Percentiles rank a stretch among this genome's conserved stretches.
phyloP scores from a whole-genome alignment of 257 asterid genomes.

The Osmanthus fragrans region DNA sequence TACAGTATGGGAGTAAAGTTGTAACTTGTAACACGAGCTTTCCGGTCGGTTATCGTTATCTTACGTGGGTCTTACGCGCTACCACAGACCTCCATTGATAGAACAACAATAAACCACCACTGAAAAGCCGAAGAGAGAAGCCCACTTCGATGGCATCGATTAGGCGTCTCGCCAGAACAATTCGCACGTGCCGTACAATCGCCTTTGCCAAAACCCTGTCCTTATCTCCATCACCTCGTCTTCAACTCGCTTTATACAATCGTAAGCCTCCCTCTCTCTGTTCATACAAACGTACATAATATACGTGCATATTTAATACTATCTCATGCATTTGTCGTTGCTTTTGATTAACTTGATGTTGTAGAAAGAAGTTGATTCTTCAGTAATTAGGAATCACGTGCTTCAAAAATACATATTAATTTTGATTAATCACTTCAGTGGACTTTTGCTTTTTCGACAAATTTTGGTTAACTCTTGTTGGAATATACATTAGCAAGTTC shows the following conservation, averaged over 20 bases:
- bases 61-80: background rate
- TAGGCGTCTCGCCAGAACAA: slow-evolving; percentile 47
- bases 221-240: slow-evolving; percentile 27
- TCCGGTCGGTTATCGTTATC: no score
- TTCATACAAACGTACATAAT: background rate
- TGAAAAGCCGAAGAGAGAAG: background rate
- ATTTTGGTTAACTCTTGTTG: no score
- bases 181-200: slow-evolving; percentile 42
- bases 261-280: slow-evolving; percentile 35
- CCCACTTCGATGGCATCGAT: slow-evolving; percentile 41
- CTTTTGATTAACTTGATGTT: background rate
- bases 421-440: background rate
- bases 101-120: background rate
- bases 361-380: slow-evolving; percentile 1
- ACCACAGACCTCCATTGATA: slow-evolving; percentile 18
- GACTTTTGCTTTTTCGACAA: background rate
- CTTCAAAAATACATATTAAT: background rate
- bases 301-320: background rate
- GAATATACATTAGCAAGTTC: no score
- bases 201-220: slow-evolving; percentile 42
- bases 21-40: no score
- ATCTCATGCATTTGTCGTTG: background rate
- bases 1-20: no score
- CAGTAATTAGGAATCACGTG: background rate
- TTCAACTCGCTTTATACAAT: slow-evolving; percentile 27